These are phyloP conservation scores for Gomphus bonarii DNA, from an alignment of 1,284 basidiomycete species.

Conservation along the genomic window DNA sequence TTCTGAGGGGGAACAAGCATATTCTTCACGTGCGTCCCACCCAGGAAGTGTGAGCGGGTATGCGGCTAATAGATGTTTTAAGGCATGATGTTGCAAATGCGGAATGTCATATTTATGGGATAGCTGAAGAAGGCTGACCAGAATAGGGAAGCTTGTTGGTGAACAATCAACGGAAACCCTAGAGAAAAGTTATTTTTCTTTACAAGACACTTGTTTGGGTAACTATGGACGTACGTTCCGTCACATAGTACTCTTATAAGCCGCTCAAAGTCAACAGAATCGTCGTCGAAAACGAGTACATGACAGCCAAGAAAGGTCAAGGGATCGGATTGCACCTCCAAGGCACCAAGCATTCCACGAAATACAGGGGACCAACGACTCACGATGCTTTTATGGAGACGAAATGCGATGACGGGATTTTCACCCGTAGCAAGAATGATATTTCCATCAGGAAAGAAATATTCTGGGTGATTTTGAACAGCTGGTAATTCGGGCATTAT, in stretches of 20 bases:
- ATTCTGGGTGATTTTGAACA: not conserved
- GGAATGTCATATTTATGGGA: not conserved
- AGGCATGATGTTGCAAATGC: not conserved
- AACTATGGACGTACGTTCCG: not conserved
- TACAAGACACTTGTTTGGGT: not conserved
- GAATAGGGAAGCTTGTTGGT: not conserved
- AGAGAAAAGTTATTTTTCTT: not conserved
- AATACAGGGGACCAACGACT: not conserved
- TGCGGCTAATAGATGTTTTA: not conserved
- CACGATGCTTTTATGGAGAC: not conserved
- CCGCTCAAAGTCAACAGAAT: not conserved
- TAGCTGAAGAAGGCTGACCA: not conserved
- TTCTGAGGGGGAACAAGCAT: not conserved
- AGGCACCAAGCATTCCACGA: not conserved
- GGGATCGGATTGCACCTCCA: not conserved
- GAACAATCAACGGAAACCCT: not conserved
- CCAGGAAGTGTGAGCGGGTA: not conserved
- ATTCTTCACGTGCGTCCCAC: not conserved
- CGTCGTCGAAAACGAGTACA: not conserved
- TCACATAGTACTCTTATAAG: not conserved
- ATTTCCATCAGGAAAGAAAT: constrained; percentile 3
- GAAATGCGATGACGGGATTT: not conserved
- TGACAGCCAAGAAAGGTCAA: not conserved
- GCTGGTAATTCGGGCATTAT: not conserved
- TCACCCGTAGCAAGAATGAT: not conserved